Base-by-base conservation (phyloP, 1,284 basidiomycete genomes). In the Cryptococcus sp. region DNA sequence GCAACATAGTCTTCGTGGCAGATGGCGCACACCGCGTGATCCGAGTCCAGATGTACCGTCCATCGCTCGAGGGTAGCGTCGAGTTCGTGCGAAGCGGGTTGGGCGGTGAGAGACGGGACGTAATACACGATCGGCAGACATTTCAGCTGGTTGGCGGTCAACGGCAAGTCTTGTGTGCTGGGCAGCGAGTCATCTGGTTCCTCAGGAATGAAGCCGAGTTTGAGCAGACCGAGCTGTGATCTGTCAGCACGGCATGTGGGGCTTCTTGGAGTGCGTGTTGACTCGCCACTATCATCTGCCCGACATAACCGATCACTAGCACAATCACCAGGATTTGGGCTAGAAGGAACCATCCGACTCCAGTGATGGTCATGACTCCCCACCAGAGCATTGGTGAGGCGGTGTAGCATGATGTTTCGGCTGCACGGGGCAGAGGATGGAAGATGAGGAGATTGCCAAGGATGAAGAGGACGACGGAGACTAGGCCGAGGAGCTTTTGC, bases 331-430 rank as follows among this genome's bases (percentile, higher is more conserved):
- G 51, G 2, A 71, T 19, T 50, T 68, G 66, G 41, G 57, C 60
- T 19, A 73, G n/a, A 13, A 71, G 53, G 19, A 67, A 54, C 72
- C 72, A 74, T n/a, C 68, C 71, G 20, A 71, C 65, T 11, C 60
- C 65, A 3, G 65, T 61, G 8, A 70, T 66, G 2, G 56, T 57
- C 63, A 73, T 65, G n/a, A 71, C 67, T 7, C 65, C 70, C 72
- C 72, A 74, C 69, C 72, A 74, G 2, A 73, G 63, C 45, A 70
- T 52, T 0, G 72, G 71, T 0, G 67, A 55, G n/a, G 67, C 62
- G 22, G 62, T 27, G 48, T 71, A 70, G 53, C 73, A 75, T 35
- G 68, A 60, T 4, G 47, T 16, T 3, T 40, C 20, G 0, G 57
- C 40, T 35, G 31, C 31, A 35, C 31, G 31, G 1, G 68, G 65